These are phyloP conservation scores for Aspergillus awamori DNA, from an alignment of 2,329 filamentous ascomycete genomes.

Conservation along the genomic window DNA sequence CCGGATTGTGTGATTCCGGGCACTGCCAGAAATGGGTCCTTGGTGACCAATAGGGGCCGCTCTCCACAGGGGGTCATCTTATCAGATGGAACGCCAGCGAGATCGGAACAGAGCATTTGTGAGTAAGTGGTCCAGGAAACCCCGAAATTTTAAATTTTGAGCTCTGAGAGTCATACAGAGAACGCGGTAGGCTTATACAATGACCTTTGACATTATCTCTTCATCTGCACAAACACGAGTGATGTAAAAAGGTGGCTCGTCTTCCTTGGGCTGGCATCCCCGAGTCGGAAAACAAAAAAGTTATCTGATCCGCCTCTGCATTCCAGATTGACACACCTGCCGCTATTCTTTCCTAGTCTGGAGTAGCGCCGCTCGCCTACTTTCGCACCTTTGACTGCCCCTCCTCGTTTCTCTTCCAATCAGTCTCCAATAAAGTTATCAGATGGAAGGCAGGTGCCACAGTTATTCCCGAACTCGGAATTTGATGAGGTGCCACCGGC, in stretches of 20 bases:
- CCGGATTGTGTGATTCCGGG: constrained; percentile 7
- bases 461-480: neutral
- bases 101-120: neutral
- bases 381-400: neutral
- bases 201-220: too few relatives aligned
- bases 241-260: too few relatives aligned
- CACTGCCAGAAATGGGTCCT: neutral
- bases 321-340: neutral
- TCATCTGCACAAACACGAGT: too few relatives aligned
- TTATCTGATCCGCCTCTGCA: constrained; percentile 10
- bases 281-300: too few relatives aligned
- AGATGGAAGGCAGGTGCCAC: neutral
- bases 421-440: neutral
- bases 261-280: too few relatives aligned
- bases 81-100: constrained; percentile 6
- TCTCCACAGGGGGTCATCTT: neutral
- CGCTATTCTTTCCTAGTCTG: neutral
- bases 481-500: too few relatives aligned
- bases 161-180: too few relatives aligned
- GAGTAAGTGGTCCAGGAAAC: neutral
- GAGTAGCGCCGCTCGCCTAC: neutral
- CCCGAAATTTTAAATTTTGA: neutral
- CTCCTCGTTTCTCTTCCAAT: neutral
- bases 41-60: neutral
- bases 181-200: too few relatives aligned